Evolutionary conservation across 2,329 filamentous ascomycete genomes (phyloP).

Genomic region (Aureobasidium sp.): DNA sequence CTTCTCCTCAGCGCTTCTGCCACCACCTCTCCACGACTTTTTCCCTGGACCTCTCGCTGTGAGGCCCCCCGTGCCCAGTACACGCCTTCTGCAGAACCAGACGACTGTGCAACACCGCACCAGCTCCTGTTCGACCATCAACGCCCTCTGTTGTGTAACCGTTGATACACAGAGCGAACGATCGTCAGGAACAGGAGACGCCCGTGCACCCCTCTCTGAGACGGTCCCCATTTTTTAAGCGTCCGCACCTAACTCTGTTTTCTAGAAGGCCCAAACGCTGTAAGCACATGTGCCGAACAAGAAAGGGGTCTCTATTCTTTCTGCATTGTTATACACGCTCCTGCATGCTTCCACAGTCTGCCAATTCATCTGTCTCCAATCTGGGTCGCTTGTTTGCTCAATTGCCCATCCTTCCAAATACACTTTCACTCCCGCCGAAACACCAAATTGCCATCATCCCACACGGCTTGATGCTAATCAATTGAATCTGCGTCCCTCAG

Average conservation of each 20-base stretch:
- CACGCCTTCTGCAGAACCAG: neutral
- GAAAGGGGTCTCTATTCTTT: neutral
- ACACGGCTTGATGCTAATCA: neutral
- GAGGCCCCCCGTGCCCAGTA: neutral
- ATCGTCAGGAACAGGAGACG: slow-evolving; percentile 4
- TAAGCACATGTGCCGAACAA: slow-evolving; percentile 2
- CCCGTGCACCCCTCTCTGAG: neutral
- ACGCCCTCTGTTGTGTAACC: slow-evolving; percentile 1
- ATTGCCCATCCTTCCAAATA: neutral
- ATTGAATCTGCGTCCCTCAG: neutral
- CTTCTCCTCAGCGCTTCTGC: slow-evolving; percentile 2
- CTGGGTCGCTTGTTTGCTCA: neutral
- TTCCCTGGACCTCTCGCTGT: neutral
- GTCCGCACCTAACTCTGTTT: slow-evolving; percentile 5
- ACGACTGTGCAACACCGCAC: neutral
- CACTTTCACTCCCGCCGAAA: neutral
- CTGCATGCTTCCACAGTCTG: neutral
- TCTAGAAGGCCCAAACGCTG: slow-evolving; percentile 5
- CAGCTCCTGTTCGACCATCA: neutral
- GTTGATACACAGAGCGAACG: slow-evolving; percentile 3
- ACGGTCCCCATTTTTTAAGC: slow-evolving; percentile 8
- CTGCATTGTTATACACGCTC: neutral
- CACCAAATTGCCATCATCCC: neutral
- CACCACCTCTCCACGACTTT: neutral
- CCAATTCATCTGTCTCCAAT: neutral